These are phyloP conservation scores for Saccharum officinarum DNA, from an alignment of 176 grass and related monocot species.

Conservation along the genomic window DNA sequence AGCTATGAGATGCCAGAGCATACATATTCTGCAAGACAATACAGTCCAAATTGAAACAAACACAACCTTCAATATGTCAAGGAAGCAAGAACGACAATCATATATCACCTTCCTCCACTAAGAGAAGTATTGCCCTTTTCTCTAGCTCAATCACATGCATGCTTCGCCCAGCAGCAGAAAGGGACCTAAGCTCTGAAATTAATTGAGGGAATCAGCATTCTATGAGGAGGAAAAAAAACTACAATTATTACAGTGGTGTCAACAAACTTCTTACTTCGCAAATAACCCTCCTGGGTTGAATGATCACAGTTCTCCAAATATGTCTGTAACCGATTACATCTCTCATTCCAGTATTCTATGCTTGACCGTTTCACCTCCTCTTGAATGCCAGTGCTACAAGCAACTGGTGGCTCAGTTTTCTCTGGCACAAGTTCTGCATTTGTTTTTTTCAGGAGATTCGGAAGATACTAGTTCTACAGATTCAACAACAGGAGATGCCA, in stretches of 20 bases:
- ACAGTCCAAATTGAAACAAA: not conserved
- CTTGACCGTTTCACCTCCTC: too few species aligned
- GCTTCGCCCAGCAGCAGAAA: slow-evolving; percentile 72
- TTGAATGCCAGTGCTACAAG: too few species aligned
- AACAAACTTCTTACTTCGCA: slow-evolving; percentile 65
- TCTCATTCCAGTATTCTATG: too few species aligned
- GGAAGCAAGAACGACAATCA: slow-evolving; percentile 20
- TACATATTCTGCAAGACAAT: not conserved
- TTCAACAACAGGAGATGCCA: slow-evolving; percentile 27
- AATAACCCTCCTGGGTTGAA: slow-evolving; percentile 83
- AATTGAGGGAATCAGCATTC: slow-evolving; percentile 25
- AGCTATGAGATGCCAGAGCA: not conserved
- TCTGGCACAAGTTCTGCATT: slow-evolving; percentile 1
- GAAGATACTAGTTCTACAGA: slow-evolving; percentile 20
- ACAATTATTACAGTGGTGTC: slow-evolving; percentile 18
- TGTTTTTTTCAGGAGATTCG: slow-evolving; percentile 30
- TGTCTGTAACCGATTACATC: slow-evolving; percentile 40
- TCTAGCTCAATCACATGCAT: slow-evolving; percentile 80
- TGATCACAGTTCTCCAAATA: slow-evolving; percentile 76
- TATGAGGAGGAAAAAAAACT: not conserved
- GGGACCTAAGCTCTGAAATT: slow-evolving; percentile 71
- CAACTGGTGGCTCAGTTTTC: slow-evolving; percentile 23
- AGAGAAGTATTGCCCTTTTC: slow-evolving; percentile 85
- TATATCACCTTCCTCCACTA: slow-evolving; percentile 84
- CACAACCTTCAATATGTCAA: not conserved